phyloP scores from a whole-genome alignment of 2,329 filamentous ascomycete species.

The Colletotrichum sp. region DNA sequence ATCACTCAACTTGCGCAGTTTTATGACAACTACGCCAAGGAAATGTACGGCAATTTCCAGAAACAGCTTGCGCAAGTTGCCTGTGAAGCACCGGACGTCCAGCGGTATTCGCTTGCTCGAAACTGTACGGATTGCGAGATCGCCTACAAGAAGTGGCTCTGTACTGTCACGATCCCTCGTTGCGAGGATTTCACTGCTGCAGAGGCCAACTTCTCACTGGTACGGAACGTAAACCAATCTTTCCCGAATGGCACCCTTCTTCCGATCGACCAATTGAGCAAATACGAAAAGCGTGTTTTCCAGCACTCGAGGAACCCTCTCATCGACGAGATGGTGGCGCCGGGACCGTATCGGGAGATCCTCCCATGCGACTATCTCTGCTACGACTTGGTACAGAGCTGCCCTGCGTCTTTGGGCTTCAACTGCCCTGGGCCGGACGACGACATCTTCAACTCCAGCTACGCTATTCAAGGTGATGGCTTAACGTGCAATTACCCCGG shows the following conservation, averaged over 20 bases:
- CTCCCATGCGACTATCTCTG: conserved; percentile 89
- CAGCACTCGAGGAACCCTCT: conserved; percentile 70
- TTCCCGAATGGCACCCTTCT: conserved; percentile 73
- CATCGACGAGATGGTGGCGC: conserved; percentile 75
- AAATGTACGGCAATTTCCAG: conserved; percentile 77
- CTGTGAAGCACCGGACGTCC: conserved; percentile 76
- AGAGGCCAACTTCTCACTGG: conserved; percentile 45
- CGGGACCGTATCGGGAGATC: conserved; percentile 93
- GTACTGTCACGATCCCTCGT: conserved; percentile 88
- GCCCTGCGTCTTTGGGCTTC: conserved; percentile 79
- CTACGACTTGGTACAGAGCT: conserved; percentile 83
- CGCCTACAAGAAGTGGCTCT: conserved; percentile 95
- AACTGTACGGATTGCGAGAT: conserved; percentile 76
- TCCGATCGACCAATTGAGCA: conserved; percentile 37
- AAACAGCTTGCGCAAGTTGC: conserved; percentile 83
- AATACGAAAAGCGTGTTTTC: conserved; percentile 38
- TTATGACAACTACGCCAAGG: conserved; percentile 78
- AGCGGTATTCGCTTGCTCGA: conserved; percentile 81
- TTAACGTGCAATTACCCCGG: conserved; percentile 67
- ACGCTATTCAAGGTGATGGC: conserved; percentile 34
- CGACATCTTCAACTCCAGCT: conserved; percentile 48
- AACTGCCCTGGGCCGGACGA: conserved; percentile 64
- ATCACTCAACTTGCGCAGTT: conserved; percentile 66
- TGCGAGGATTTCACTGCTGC: conserved; percentile 80
- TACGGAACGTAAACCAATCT: conserved; percentile 72